Evolutionary conservation across 2,329 filamentous ascomycete species (phyloP).

Genomic region (Fusarium sp.): DNA sequence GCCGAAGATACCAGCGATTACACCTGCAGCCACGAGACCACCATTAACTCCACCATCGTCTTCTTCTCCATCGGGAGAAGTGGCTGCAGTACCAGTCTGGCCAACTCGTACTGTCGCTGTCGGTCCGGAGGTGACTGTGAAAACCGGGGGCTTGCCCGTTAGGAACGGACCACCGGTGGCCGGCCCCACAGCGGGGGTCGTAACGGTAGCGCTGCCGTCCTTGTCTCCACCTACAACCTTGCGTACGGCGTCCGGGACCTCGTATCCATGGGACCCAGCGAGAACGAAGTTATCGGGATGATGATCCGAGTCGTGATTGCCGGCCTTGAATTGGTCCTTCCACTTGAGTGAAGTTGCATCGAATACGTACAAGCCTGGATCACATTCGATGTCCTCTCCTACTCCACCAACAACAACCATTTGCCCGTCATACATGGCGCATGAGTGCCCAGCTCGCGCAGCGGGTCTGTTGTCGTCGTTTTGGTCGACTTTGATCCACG

Average conservation of each 20-base stretch:
- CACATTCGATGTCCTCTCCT: slow-evolving; percentile 61
- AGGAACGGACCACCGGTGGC: slow-evolving; percentile 77
- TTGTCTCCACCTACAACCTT: slow-evolving; percentile 63
- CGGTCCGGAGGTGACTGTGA: slow-evolving; percentile 69
- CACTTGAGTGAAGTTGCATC: slow-evolving; percentile 72
- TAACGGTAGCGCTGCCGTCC: slow-evolving; percentile 65
- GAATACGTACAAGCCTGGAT: slow-evolving; percentile 76
- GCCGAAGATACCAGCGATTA: slow-evolving; percentile 74
- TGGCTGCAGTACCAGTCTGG: slow-evolving; percentile 46
- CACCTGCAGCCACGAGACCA: slow-evolving; percentile 60
- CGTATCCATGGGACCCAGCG: slow-evolving; percentile 61
- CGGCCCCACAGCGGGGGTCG: slow-evolving; percentile 59
- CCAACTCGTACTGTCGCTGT: slow-evolving; percentile 56
- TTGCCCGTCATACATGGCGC: slow-evolving; percentile 68
- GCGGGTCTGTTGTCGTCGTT: slow-evolving; percentile 66
- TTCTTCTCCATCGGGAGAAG: slow-evolving; percentile 6
- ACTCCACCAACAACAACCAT: slow-evolving; percentile 75
- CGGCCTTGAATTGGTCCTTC: slow-evolving; percentile 70
- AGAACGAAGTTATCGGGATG: slow-evolving; percentile 61
- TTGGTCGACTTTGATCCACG: slow-evolving; percentile 69
- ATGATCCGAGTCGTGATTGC: slow-evolving; percentile 67
- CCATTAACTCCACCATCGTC: slow-evolving; percentile 44
- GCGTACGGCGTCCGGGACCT: slow-evolving; percentile 64
- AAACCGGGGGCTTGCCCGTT: slow-evolving; percentile 76
- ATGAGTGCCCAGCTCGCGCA: slow-evolving; percentile 59